Base-by-base conservation (phyloP, 2,329 filamentous ascomycete species). In the Atkinsonella hypoxylon region DNA sequence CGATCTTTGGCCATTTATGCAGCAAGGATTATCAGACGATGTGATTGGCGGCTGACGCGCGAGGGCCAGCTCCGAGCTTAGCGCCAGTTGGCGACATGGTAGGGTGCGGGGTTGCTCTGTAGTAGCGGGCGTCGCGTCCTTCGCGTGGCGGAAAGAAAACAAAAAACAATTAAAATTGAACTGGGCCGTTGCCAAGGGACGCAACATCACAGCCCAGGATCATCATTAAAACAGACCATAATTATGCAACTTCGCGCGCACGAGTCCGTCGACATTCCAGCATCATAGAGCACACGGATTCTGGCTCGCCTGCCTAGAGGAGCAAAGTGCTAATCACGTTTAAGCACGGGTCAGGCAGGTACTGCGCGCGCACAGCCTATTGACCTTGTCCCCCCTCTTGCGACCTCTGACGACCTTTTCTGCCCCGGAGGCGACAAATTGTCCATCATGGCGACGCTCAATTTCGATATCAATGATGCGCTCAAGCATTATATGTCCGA, bases 401-500 rank as follows among this genome's bases (percentile, higher is more conserved):
- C 1, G 20, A 7, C 6, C 26, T 26, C 26, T 26, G 6, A 7
- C n/a, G 20, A 17, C 30, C n/a, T 17, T 34, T 36, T 56, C 58
- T 50, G 51, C 46, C 53, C 55, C 40, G 26, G 32, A 47, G 57
- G 58, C 54, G 55, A 50, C 54, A 54, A 48, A 50, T 58, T 61
- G 62, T 59, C 67, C 61, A 67, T 56, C 65, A 85, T 85, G 82
- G 85, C 75, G 62, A 86, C 86, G 73, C 79, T 89, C 65, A 79
- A 84, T 63, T 98, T 98, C 72, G 88, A 97, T 68, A 88, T 98
- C 69, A 95, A 96, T 67, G 86, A 95, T 73, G 89, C 89, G 57
- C 85, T 97, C 68, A 96, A 95, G 76, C 81, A 88, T 66, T 98
- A 96, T 71, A 87, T 96, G 79, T 94, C 89, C 70, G 91, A 97